Evolutionary conservation across 2,329 filamentous ascomycete genomes (phyloP), one percentile per base, ranked within the genome.

Genomic region (Fusarium redolens): DNA sequence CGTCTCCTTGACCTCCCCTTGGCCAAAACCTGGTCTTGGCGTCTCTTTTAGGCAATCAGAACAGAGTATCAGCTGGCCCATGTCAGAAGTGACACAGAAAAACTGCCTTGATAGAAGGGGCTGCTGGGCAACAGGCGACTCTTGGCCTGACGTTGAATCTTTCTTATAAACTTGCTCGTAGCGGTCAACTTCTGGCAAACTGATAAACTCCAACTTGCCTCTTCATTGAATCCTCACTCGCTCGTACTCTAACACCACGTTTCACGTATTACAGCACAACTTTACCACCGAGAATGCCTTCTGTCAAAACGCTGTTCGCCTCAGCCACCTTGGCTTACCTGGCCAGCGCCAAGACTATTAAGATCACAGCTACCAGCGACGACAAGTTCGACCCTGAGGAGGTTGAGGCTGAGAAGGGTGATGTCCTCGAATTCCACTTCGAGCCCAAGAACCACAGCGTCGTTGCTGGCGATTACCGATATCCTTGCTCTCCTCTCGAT

Each of bases 391-490:
- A 79, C 38, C 82, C 82, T 11, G 75, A 81, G 22, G 76, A 75
- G 22, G 61, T 82, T 64, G 71, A 72, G 17, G 81, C 82, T 45
- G 70, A 78, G 9, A 68, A 78, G 54, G 80, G 79, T 18, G 82
- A 83, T 62, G 57, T 81, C 17, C 66, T 83, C 41, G 81, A 83
- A 72, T 83, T 83, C 56, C 78, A 79, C 48, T 84, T 83, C 40
- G 75, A 80, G 57, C 69, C 80, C 22, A 73, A 76, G 63, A 82
- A 83, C 63, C 82, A 84, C 79, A 82, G 80, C 61, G 81, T 83
- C 18, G 81, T 81, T 25, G 73, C 77, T 41, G 82, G 81, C 33
- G 78, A 77, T 69, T 83, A 82, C 69, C 63, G 75, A 15, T 77
- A 78, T 54, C 80, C 82, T n/a, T 84, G 82, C 73, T 76, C 78